phyloP scores from a whole-genome alignment of 1,284 basidiomycete species.

The Ceratobasidium sp. region DNA sequence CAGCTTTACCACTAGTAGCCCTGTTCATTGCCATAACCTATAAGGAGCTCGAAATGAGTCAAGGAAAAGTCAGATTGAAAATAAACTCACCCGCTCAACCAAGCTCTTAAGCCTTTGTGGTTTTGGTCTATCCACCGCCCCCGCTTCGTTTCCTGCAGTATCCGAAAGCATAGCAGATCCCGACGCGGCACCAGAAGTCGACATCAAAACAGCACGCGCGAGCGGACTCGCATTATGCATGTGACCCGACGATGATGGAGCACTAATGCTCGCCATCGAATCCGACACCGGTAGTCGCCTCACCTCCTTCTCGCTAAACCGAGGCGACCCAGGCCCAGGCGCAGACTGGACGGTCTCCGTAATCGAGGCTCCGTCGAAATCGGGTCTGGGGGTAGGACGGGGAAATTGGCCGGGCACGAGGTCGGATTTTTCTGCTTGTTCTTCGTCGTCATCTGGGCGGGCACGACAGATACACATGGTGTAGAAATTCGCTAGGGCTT shows the following conservation, averaged over 20 bases:
- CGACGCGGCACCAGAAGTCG: too few species aligned
- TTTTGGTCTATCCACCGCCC: not conserved
- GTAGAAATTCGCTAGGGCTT: not conserved
- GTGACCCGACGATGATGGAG: too few species aligned
- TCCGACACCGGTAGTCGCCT: not conserved
- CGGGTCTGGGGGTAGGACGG: constrained; percentile 1
- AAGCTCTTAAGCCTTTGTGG: constrained; percentile 13
- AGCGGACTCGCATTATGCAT: too few species aligned
- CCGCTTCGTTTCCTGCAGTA: too few species aligned
- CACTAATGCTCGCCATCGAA: too few species aligned
- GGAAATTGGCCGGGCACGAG: not conserved
- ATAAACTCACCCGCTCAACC: constrained; percentile 32
- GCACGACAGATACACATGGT: not conserved
- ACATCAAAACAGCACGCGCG: too few species aligned
- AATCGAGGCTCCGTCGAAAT: constrained; percentile 17
- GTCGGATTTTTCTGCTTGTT: constrained; percentile 6
- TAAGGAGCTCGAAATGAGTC: not conserved
- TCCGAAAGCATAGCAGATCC: too few species aligned
- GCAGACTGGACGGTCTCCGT: constrained; percentile 22
- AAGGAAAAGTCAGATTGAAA: not conserved
- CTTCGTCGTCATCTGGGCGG: constrained; percentile 18
- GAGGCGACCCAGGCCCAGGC: constrained; percentile 49
- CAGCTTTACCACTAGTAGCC: not conserved
- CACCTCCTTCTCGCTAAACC: constrained; percentile 45
- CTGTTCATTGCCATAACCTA: constrained; percentile 33